Percentiles rank a stretch among this genome's conserved stretches.
These are phyloP conservation scores for Epichloe baconii DNA, from an alignment of 2,329 filamentous ascomycete species.

Conservation along the genomic window DNA sequence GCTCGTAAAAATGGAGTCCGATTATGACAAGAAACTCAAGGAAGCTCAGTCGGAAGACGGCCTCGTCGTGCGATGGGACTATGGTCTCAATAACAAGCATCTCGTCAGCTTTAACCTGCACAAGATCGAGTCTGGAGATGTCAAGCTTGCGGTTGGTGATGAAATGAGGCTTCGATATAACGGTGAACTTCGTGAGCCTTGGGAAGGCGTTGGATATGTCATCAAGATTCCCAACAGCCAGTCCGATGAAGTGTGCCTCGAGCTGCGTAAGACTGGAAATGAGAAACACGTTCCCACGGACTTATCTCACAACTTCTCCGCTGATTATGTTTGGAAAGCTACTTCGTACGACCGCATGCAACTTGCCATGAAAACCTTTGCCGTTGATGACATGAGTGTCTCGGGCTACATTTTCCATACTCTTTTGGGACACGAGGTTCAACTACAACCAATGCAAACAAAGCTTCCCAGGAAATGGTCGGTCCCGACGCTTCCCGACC, in stretches of 20 bases:
- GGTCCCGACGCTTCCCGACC: constrained; percentile 81
- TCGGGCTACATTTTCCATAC: constrained; percentile 99
- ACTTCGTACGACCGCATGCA: constrained; percentile 99
- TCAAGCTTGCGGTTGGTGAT: constrained; percentile 93
- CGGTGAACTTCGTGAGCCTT: constrained; percentile 78
- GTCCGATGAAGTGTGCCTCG: constrained; percentile 92
- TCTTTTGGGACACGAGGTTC: constrained; percentile 87
- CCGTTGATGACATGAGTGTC: constrained; percentile 93
- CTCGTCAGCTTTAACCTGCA: constrained; percentile 89
- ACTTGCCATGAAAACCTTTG: constrained; percentile 97
- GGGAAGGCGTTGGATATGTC: constrained; percentile 97
- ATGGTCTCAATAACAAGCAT: constrained; percentile 94
- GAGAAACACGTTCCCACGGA: constrained; percentile 94
- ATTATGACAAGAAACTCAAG: constrained; percentile 98
- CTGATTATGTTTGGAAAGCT: constrained; percentile 98
- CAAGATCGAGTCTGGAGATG: constrained; percentile 93
- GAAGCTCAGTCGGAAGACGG: constrained; percentile 96
- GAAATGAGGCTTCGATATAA: constrained; percentile 98
- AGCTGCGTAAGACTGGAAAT: constrained; percentile 85
- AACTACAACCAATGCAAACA: constrained; percentile 88
- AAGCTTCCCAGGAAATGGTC: constrained; percentile 94
- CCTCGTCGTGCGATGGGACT: constrained; percentile 87
- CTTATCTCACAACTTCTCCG: constrained; percentile 94
- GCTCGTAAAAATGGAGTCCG: constrained; percentile 95
- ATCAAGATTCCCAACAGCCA: constrained; percentile 99